A percentile compares a stretch with the other conserved stretches of the same genome.
These are phyloP conservation scores for Calonectria multiphialidica DNA, from an alignment of 2,329 filamentous ascomycete species.

Conservation along the genomic window DNA sequence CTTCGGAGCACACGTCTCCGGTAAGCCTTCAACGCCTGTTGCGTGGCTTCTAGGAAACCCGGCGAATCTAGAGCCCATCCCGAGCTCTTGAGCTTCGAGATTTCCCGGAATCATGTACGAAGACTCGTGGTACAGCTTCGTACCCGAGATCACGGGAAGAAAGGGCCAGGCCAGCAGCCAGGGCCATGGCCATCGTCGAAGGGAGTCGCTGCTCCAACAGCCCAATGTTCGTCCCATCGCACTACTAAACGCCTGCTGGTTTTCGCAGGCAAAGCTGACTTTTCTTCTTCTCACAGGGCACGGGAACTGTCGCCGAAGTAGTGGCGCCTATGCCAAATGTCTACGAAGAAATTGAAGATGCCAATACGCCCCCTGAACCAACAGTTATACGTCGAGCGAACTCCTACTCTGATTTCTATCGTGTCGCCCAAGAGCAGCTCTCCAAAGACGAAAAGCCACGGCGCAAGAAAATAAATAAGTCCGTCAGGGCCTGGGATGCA, in stretches of 20 bases:
- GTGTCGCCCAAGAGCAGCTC: constrained; percentile 69
- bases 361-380: constrained; percentile 74
- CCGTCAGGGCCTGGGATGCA: constrained; percentile 63
- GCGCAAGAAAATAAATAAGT: constrained; percentile 55
- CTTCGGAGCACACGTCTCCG: constrained; percentile 47
- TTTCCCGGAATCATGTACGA: constrained; percentile 74
- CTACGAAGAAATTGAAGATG: constrained; percentile 67
- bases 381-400: constrained; percentile 75
- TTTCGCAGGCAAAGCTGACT: constrained; percentile 41
- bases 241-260: constrained; percentile 19
- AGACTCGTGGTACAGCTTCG: constrained; percentile 86
- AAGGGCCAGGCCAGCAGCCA: constrained; percentile 58
- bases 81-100: constrained; percentile 32
- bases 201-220: constrained; percentile 77
- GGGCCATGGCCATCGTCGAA: constrained; percentile 70
- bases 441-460: constrained; percentile 61
- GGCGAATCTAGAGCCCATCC: constrained; percentile 26
- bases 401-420: constrained; percentile 83
- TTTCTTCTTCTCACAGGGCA: constrained; percentile 57
- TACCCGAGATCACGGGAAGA: constrained; percentile 70
- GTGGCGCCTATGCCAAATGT: constrained; percentile 69
- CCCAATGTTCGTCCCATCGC: constrained; percentile 62
- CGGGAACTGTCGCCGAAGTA: constrained; percentile 62
- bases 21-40: constrained; percentile 40
- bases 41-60: constrained; percentile 45